Evolutionary conservation across 2,329 filamentous ascomycete species (phyloP).

Genomic region (Eutypella sp.): DNA sequence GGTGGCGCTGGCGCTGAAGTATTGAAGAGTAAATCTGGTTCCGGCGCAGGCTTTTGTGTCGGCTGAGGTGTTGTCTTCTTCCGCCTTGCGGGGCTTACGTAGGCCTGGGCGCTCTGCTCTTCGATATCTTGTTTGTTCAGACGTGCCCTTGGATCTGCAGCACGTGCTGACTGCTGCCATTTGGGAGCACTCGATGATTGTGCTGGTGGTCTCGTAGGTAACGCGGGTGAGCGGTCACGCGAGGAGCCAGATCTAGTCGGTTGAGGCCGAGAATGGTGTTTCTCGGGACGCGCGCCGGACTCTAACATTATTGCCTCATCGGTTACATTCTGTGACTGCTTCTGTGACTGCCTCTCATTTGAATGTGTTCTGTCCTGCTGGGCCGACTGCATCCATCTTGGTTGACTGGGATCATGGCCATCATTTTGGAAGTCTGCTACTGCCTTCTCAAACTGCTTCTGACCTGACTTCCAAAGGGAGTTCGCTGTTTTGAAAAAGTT

Average conservation of each 20-base stretch:
- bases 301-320: slow-evolving; percentile 80
- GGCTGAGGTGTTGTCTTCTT: slow-evolving; percentile 59
- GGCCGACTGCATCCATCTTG: slow-evolving; percentile 90
- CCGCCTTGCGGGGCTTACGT: slow-evolving; percentile 80
- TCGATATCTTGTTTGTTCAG: slow-evolving; percentile 71
- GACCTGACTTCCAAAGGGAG: slow-evolving; percentile 88
- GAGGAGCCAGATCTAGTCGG: slow-evolving; percentile 22
- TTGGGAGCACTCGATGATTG: slow-evolving; percentile 46
- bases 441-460: slow-evolving; percentile 88
- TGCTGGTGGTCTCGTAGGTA: slow-evolving; percentile 37
- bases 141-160: slow-evolving; percentile 50
- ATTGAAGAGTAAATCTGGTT: slow-evolving; percentile 62
- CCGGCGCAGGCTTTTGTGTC: slow-evolving; percentile 37
- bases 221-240: slow-evolving; percentile 46
- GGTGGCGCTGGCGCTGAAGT: slow-evolving; percentile 29
- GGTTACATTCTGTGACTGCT: slow-evolving; percentile 43
- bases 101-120: slow-evolving; percentile 75
- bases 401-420: slow-evolving; percentile 72
- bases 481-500: slow-evolving; percentile 91
- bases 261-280: slow-evolving; percentile 26
- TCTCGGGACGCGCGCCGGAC: slow-evolving; percentile 53
- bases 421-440: slow-evolving; percentile 77
- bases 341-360: slow-evolving; percentile 27
- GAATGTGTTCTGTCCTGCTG: slow-evolving; percentile 39
- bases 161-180: slow-evolving; percentile 50